Evolutionary conservation across 805 yeast genomes (phyloP).

Genomic region (Starmerella powellii): DNA sequence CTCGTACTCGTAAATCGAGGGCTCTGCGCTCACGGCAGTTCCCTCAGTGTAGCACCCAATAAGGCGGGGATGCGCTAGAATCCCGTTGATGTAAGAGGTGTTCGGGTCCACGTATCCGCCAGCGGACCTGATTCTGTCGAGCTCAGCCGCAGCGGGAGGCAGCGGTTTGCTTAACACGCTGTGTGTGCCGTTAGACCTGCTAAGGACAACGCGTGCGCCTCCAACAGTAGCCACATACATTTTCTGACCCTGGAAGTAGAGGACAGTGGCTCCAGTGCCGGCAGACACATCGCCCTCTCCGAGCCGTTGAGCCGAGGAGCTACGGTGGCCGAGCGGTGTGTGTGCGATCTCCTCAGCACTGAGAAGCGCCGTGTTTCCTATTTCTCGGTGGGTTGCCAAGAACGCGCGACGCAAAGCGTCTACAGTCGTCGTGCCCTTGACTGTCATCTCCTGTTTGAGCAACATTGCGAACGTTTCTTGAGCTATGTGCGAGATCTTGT

Average conservation of each 20-base stretch:
- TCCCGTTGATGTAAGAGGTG: slow-evolving; percentile 67
- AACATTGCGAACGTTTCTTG: slow-evolving; percentile 59
- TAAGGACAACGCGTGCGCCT: slow-evolving; percentile 70
- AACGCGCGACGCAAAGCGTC: slow-evolving; percentile 78
- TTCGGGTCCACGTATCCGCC: slow-evolving; percentile 85
- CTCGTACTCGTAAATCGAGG: slow-evolving; percentile 47
- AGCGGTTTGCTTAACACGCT: slow-evolving; percentile 76
- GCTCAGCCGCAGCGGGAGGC: slow-evolving; percentile 55
- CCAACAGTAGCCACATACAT: slow-evolving; percentile 82
- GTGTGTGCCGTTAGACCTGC: slow-evolving; percentile 72
- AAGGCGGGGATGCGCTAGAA: slow-evolving; percentile 72
- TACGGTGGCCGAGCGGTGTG: slow-evolving; percentile 40
- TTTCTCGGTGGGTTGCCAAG: slow-evolving; percentile 64
- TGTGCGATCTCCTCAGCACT: slow-evolving; percentile 26
- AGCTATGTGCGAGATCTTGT: slow-evolving; percentile 49
- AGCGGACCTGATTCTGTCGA: slow-evolving; percentile 64
- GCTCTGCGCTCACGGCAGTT: slow-evolving; percentile 83
- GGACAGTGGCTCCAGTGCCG: slow-evolving; percentile 76
- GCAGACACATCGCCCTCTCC: slow-evolving; percentile 57
- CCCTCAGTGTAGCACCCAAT: slow-evolving; percentile 78
- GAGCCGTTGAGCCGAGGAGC: slow-evolving; percentile 42
- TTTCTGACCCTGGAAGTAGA: slow-evolving; percentile 59
- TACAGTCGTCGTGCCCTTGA: slow-evolving; percentile 40
- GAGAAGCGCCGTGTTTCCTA: slow-evolving; percentile 39
- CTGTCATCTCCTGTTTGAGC: slow-evolving; percentile 54